Evolutionary conservation across 441 rosid genomes (phyloP).

Genomic region (Viola pubescens): DNA sequence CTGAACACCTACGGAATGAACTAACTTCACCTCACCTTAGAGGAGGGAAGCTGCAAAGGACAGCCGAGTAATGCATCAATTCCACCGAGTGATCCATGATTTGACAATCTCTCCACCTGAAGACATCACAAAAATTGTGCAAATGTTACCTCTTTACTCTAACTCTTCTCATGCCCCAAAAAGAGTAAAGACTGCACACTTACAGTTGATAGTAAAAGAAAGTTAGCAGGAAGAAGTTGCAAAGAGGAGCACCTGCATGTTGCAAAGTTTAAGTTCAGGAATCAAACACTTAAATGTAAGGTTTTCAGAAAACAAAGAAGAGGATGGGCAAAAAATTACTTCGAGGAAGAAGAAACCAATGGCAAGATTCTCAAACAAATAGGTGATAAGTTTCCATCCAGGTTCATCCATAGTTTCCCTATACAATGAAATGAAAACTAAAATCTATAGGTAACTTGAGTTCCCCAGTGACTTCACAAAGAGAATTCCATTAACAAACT

Average conservation of each 20-base stretch:
- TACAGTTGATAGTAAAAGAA: conserved; percentile 67
- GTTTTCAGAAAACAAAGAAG: conserved; percentile 9
- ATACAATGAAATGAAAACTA: conserved; percentile 24
- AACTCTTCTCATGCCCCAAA: conserved; percentile 19
- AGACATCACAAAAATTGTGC: conserved; percentile 1
- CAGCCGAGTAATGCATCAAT: conserved; percentile 89
- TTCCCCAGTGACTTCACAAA: background rate
- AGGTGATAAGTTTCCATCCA: conserved; percentile 85
- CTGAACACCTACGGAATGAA: background rate
- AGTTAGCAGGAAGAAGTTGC: conserved; percentile 73
- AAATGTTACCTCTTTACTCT: conserved; percentile 14
- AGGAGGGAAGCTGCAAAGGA: conserved; percentile 78
- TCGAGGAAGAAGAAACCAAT: conserved; percentile 51
- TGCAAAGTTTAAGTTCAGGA: conserved; percentile 23
- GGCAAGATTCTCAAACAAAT: conserved; percentile 75
- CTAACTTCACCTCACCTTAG: conserved; percentile 47
- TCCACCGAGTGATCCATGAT: conserved; percentile 81
- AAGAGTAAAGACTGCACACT: conserved; percentile 22
- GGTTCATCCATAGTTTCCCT: conserved; percentile 94
- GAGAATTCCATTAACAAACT: conserved; percentile 16
- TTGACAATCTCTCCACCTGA: conserved; percentile 73
- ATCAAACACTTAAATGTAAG: conserved; percentile 1
- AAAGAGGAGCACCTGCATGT: conserved; percentile 48
- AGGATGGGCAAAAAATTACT: conserved; percentile 34
- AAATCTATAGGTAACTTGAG: conserved; percentile 10